Evolutionary conservation across 2,329 filamentous ascomycete species (phyloP), one percentile per base, ranked within the genome.

Genomic region (Claviceps sp.): DNA sequence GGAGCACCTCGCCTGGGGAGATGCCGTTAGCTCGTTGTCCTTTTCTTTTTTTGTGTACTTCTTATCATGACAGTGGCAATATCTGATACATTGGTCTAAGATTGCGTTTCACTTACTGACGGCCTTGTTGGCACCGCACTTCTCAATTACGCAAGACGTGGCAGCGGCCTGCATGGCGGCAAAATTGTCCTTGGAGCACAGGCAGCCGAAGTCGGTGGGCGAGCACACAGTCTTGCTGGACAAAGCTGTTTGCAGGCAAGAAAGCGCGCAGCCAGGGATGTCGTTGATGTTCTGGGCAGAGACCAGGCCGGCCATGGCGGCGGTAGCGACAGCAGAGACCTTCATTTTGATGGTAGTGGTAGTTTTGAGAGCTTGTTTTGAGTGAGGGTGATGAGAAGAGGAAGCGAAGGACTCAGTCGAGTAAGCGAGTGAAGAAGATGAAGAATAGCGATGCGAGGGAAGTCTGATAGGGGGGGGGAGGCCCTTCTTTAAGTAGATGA

Each of bases 231-330:
- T 67, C 55, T 62, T 55, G 51, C 56, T 55, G 38, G 47, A 50
- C 57, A 69, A 60, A 54, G 66, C 61, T 2, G 60, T 52, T 57
- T 61, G 57, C 39, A 72, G 60, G 61, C 69, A 71, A 41, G 61
- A 50, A n/a, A 63, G 44, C 39, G 70, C 68, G 58, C 70, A 72
- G 52, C 54, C 49, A 58, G 70, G 70, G 52, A 71, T 62, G 54
- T 68, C 66, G 44, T 26, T 47, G 50, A 54, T 57, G 53, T 59
- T 57, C 64, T 68, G 65, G 57, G 68, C 69, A 51, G 58, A 56
- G 45, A 59, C 68, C 51, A 64, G 56, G 53, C 65, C 60, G 57
- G 63, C 64, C 56, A 69, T 60, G 59, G 62, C 59, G 52, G 67
- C 50, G 56, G 64, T 59, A 54, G 62, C 62, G 58, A 66, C 48